Evolutionary conservation across 2,329 filamentous ascomycete genomes (phyloP), one percentile per base, ranked within the genome.

Genomic region (Clonostachys rosea): DNA sequence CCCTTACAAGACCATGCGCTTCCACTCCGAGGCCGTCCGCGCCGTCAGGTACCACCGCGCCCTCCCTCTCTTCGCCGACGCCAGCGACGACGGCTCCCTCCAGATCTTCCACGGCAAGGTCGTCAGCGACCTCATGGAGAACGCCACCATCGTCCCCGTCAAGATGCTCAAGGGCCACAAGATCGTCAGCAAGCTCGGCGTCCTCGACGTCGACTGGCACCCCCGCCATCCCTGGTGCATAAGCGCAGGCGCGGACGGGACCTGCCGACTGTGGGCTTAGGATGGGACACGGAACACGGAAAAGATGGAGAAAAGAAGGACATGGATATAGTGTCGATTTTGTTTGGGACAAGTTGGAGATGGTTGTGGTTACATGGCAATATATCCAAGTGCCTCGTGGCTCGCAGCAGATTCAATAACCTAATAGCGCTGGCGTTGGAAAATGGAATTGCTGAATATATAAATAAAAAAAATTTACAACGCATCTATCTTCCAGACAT

Each of bases 71-170:
- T 97, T 99, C 60, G 94, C 91, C 1, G 92, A 97, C 63, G 91
- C 90, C 17, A 94, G 88, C 64, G 95, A 99, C 63, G 94, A 99
- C 65, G 94, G 94, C 30, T 90, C 86, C 17, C 71, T 97, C 54
- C 94, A 99, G 66, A 88, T 99, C 46, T 97, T 97, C 81, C 92
- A 97, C 64, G 92, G 91, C 48, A 95, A 92, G 69, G 92, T 97
- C 30, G 91, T 95, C 33, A 90, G 85, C 51, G 94, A 99, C 64
- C 75, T 96, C 64, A 89, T 99, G 81, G 91, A 95, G 73, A 96
- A 96, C 61, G 91, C 94, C 7, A 95, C 87, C 13, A 96, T 99
- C 60, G 94, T 97, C 45, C 94, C 94, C 9, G 78, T 99, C 52
- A 99, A 97, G 77, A 90, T 95, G 60, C 77, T 99, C 43, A 86